phyloP scores from a whole-genome alignment of 768 basidiomycete genomes.

The Pholiota microspora region DNA sequence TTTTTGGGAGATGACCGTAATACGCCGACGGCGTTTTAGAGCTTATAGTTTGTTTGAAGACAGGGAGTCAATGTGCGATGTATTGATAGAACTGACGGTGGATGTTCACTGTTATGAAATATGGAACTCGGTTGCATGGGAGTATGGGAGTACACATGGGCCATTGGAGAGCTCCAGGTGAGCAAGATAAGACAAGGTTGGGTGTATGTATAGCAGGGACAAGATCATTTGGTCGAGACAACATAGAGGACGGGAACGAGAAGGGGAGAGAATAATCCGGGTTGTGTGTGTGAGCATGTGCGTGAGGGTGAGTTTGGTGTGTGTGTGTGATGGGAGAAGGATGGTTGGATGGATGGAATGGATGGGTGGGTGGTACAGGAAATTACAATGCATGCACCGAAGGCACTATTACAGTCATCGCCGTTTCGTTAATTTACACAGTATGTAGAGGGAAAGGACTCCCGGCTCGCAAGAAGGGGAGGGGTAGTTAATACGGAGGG shows the following conservation, averaged over 20 bases:
- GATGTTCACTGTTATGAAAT: no score
- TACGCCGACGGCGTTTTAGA: background rate
- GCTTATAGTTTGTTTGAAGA: background rate
- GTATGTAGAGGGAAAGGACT: background rate
- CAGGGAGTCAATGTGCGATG: no score
- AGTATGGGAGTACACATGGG: no score
- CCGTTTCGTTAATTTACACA: background rate
- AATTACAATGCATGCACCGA: background rate
- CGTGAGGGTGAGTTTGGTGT: no score
- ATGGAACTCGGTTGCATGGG: no score
- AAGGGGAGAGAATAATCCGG: no score
- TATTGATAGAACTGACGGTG: no score
- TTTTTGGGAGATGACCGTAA: background rate
- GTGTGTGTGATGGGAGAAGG: no score
- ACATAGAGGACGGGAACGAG: conserved; percentile 3
- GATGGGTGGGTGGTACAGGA: background rate
- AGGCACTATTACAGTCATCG: conserved; percentile 5
- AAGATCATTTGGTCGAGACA: background rate
- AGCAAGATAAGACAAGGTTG: background rate
- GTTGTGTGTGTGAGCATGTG: no score
- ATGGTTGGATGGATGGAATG: background rate
- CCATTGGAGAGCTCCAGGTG: background rate
- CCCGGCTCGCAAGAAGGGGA: background rate
- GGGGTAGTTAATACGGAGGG: background rate
- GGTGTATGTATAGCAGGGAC: background rate